phyloP scores from a whole-genome alignment of 2,329 filamentous ascomycete genomes.

The Hortaea werneckii region DNA sequence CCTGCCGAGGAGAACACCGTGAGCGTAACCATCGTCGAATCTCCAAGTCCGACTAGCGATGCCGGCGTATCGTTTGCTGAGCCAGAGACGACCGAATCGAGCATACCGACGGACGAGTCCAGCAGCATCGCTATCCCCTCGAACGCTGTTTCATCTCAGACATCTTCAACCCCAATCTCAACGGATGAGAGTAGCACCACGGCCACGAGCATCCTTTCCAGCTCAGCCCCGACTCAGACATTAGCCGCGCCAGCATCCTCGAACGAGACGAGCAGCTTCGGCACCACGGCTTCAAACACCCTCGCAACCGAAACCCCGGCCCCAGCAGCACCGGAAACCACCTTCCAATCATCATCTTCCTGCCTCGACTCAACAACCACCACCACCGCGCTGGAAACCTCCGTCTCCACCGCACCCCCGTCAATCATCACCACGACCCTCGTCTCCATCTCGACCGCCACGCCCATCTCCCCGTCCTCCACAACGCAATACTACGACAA shows the following conservation, averaged over 20 bases:
- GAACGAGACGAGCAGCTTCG: background rate
- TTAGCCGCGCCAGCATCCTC: background rate
- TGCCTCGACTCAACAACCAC: background rate
- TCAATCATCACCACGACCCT: conserved; percentile 3
- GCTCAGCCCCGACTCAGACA: background rate
- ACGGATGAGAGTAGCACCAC: background rate
- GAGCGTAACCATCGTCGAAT: conserved; percentile 2
- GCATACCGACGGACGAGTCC: too few species aligned
- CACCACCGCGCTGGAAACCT: background rate
- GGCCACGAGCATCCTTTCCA: background rate
- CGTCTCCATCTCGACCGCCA: conserved; percentile 5
- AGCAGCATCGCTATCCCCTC: too few species aligned
- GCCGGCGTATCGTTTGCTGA: background rate
- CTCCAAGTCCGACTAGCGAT: background rate
- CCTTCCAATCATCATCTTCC: background rate
- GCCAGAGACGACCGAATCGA: too few species aligned
- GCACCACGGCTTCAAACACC: background rate
- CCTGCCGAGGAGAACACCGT: conserved; percentile 3
- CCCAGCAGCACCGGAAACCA: background rate
- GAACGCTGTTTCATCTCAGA: too few species aligned
- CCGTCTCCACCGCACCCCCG: background rate
- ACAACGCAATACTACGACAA: conserved; percentile 31
- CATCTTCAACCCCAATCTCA: background rate
- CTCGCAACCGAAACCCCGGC: background rate
- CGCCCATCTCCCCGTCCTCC: conserved; percentile 9